These are phyloP conservation scores for Aspergillus fructus DNA, from an alignment of 2,329 filamentous ascomycete genomes.

Conservation along the genomic window DNA sequence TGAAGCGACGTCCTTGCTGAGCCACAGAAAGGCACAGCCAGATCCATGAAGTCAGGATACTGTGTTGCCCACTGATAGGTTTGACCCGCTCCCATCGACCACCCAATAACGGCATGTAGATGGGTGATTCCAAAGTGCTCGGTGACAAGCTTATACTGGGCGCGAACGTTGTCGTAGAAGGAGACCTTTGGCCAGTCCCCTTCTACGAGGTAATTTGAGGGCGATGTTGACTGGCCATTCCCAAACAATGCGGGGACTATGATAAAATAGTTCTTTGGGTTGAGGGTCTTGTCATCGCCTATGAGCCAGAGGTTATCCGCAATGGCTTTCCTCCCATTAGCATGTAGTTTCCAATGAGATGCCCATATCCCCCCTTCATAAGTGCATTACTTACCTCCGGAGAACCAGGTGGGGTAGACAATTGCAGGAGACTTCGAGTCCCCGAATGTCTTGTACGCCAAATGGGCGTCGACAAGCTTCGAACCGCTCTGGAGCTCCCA, in stretches of 20 bases:
- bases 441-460: slow-evolving; percentile 77
- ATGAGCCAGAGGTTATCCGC: slow-evolving; percentile 74
- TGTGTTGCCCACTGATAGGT: slow-evolving; percentile 65
- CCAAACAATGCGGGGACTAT: slow-evolving; percentile 69
- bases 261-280: slow-evolving; percentile 66
- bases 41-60: slow-evolving; percentile 65
- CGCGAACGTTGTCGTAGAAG: slow-evolving; percentile 68
- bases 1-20: slow-evolving; percentile 64
- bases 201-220: slow-evolving; percentile 58
- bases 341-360: background rate
- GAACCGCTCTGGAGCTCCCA: slow-evolving; percentile 66
- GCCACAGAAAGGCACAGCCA: slow-evolving; percentile 66
- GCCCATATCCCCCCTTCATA: background rate
- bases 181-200: slow-evolving; percentile 62
- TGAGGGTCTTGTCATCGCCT: slow-evolving; percentile 63
- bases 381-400: slow-evolving; percentile 50
- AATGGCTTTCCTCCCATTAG: slow-evolving; percentile 46
- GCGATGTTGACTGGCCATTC: slow-evolving; percentile 67
- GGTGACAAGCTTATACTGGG: slow-evolving; percentile 66
- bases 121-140: slow-evolving; percentile 61
- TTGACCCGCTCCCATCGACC: slow-evolving; percentile 71
- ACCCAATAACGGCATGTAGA: slow-evolving; percentile 63
- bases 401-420: slow-evolving; percentile 77
- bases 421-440: slow-evolving; percentile 62
- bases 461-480: slow-evolving; percentile 62